Base-by-base conservation (phyloP, 768 basidiomycete genomes). In the Holtermannia corniformis region DNA sequence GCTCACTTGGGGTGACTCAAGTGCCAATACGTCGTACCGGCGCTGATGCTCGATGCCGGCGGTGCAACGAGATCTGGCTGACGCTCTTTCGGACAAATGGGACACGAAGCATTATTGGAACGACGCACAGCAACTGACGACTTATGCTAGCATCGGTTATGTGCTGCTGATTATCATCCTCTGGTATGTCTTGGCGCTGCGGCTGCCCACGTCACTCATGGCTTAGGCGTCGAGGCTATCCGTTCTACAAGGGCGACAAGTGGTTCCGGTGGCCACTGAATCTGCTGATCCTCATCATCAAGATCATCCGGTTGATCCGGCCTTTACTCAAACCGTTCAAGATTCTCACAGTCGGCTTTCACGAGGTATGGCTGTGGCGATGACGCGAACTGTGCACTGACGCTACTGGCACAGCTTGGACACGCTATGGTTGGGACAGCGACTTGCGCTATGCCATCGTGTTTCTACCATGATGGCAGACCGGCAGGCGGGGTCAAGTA, bases 331-430 rank as follows among this genome's bases (percentile, higher is more conserved):
- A 43, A 48, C 59, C 61, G 2, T 59, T 63, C 54, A 67, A 67
- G 40, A 52, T 60, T 5, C 52, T 64, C 37, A 67, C 65, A 2
- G 65, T 67, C 3, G 47, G 63, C 3, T 64, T 60, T 41, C 65
- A 67, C 42, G 65, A 67, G 55, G 64, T 63, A 19, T 43, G n/a
- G 63, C 40, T 22, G 22, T n/a, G n/a, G n/a, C n/a, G 12, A 42
- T 19, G 14, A 12, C 20, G 24, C 46, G 32, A 37, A 16, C 32
- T 37, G 16, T 16, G 32, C 7, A 37, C 32, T 37, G 32, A 37
- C 32, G 32, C 32, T 7, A n/a, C n/a, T n/a, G n/a, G n/a, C n/a
- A 37, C 20, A 63, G 64, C 52, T 63, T 16, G 55, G 49, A 1
- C 65, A 67, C 50, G 65, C 63, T 21, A 53, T 67, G 14, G 52